Conservation (phyloP, 2,329 filamentous ascomycete genomes). For the Pseudogymnoascus sp. region DNA sequence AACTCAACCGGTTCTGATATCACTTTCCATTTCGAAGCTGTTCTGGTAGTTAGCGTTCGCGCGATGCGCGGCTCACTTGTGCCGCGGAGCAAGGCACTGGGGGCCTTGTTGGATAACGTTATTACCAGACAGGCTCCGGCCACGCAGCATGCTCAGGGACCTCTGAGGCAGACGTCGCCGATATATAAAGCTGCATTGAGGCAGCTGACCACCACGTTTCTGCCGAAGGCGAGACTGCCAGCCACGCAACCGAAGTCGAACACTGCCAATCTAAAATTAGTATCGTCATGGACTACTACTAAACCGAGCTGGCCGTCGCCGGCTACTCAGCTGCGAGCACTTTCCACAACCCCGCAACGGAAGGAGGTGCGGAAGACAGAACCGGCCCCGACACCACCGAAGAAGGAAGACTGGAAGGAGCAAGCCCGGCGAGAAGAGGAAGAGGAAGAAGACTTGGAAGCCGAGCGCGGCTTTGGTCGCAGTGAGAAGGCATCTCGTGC, state of each 20-base stretch:
- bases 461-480: conserved; percentile 54
- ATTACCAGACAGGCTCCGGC: not conserved
- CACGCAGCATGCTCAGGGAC: not conserved
- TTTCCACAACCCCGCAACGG: conserved; percentile 20
- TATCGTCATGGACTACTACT: conserved; percentile 15
- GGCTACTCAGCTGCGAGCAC: conserved; percentile 24
- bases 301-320: conserved; percentile 24
- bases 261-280: conserved; percentile 8
- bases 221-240: conserved; percentile 5
- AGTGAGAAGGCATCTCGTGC: conserved; percentile 82
- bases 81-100: conserved; percentile 3
- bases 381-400: conserved; percentile 17
- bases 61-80: conserved; percentile 12
- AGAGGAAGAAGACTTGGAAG: conserved; percentile 36
- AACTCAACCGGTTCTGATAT: conserved; percentile 2
- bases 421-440: conserved; percentile 34
- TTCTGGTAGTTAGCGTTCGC: conserved; percentile 1
- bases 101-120: conserved; percentile 10
- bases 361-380: conserved; percentile 14
- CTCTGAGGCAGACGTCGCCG: conserved; percentile 2
- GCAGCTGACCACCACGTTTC: not conserved
- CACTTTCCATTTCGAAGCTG: not conserved
- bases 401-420: conserved; percentile 30
- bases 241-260: not conserved
- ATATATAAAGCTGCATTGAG: conserved; percentile 11